These are phyloP conservation scores for Fusarium sp. DNA, from an alignment of 2,329 filamentous ascomycete genomes.

Conservation along the genomic window DNA sequence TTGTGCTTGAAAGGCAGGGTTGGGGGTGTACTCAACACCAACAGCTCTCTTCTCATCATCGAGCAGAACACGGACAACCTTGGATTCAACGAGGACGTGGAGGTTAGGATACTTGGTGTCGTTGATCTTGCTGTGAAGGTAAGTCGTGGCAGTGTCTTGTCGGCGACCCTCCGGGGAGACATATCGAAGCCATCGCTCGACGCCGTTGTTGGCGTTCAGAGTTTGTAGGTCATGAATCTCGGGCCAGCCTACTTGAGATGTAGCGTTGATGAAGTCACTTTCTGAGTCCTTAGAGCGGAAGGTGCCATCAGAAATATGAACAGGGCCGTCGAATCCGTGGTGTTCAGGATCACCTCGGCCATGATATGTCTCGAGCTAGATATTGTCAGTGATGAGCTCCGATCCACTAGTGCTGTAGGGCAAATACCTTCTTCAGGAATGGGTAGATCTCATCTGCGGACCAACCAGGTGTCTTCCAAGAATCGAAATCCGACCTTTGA, in stretches of 20 bases:
- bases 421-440: constrained; percentile 46
- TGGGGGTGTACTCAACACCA: constrained; percentile 69
- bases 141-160: constrained; percentile 68
- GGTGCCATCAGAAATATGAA: constrained; percentile 64
- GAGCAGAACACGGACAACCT: constrained; percentile 66
- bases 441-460: constrained; percentile 47
- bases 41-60: constrained; percentile 61
- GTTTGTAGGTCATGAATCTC: constrained; percentile 66
- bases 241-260: constrained; percentile 58
- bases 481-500: constrained; percentile 48
- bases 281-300: constrained; percentile 54
- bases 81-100: constrained; percentile 67
- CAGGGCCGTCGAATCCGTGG: constrained; percentile 66
- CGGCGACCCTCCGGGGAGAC: constrained; percentile 61
- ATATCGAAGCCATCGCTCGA: constrained; percentile 52
- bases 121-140: constrained; percentile 50
- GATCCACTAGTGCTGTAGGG: fast-evolving
- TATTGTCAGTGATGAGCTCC: neutral
- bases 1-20: constrained; percentile 39
- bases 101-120: constrained; percentile 63
- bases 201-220: constrained; percentile 53
- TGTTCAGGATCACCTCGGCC: constrained; percentile 54
- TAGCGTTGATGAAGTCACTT: constrained; percentile 62
- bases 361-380: constrained; percentile 66
- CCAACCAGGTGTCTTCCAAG: constrained; percentile 51